Percentiles rank a stretch among this genome's conserved stretches.
These are phyloP conservation scores for Nakazawaea pomicola DNA, from an alignment of 805 yeast genomes.

Conservation along the genomic window DNA sequence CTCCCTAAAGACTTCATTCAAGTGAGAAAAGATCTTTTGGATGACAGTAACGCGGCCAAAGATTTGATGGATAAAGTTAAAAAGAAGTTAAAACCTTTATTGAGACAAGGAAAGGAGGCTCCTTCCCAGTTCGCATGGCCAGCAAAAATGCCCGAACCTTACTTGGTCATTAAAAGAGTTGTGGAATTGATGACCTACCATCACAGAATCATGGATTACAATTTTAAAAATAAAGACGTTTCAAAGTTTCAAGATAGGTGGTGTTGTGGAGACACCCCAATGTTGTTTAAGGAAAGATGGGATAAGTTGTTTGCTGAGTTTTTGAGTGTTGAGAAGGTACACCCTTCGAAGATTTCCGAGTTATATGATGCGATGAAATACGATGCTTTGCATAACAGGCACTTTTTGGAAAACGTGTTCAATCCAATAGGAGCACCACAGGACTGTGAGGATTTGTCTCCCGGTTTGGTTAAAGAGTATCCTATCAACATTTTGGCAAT, in stretches of 20 bases:
- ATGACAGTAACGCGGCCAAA: constrained; percentile 97
- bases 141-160: constrained; percentile 96
- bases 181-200: constrained; percentile 95
- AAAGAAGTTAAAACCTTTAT: constrained; percentile 88
- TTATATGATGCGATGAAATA: constrained; percentile 97
- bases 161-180: constrained; percentile 86
- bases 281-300: constrained; percentile 92
- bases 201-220: constrained; percentile 74
- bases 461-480: constrained; percentile 58
- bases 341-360: constrained; percentile 95
- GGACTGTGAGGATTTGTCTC: constrained; percentile 43
- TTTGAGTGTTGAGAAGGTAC: constrained; percentile 88
- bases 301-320: constrained; percentile 92
- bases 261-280: constrained; percentile 97
- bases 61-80: constrained; percentile 97
- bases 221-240: constrained; percentile 65
- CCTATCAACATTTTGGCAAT: constrained; percentile 72
- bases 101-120: constrained; percentile 94
- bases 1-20: constrained; percentile 74
- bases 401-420: constrained; percentile 79
- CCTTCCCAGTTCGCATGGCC: constrained; percentile 99
- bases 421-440: constrained; percentile 43
- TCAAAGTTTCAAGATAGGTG: constrained; percentile 68
- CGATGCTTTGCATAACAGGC: constrained; percentile 93
- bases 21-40: constrained; percentile 84